Conservation (phyloP, 306 rosid genomes). For the cucumber (Cucumis sativus) region Cucumber_9930_V3 NC_026657.2:9011001-9011500, state of each 20-base stretch:
- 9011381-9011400: slow-evolving; percentile 59
- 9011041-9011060: not conserved
- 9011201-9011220: slow-evolving; percentile 20
- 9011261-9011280: not conserved
- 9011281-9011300: not conserved
- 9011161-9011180: slow-evolving; percentile 31
- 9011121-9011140: slow-evolving; percentile 2
- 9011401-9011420: slow-evolving; percentile 36
- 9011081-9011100: not conserved
- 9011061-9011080: not conserved
- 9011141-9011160: slow-evolving; percentile 2
- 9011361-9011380: slow-evolving; percentile 55
- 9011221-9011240: not conserved
- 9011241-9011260: not conserved
- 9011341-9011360: slow-evolving; percentile 67
- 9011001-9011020: not conserved
- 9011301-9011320: not conserved
- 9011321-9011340: slow-evolving; percentile 13
- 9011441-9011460: slow-evolving; percentile 62
- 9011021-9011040: slow-evolving; percentile 1
- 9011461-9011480: slow-evolving; percentile 35
- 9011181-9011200: slow-evolving; percentile 24
- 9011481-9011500: not conserved
- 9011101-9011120: slow-evolving; percentile 5
- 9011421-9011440: slow-evolving; percentile 38